A percentile compares a stretch with the other conserved stretches of the same genome.
Evolutionary conservation across 2,329 filamentous ascomycete species (phyloP).

Genomic region (Penicillium sp.): DNA sequence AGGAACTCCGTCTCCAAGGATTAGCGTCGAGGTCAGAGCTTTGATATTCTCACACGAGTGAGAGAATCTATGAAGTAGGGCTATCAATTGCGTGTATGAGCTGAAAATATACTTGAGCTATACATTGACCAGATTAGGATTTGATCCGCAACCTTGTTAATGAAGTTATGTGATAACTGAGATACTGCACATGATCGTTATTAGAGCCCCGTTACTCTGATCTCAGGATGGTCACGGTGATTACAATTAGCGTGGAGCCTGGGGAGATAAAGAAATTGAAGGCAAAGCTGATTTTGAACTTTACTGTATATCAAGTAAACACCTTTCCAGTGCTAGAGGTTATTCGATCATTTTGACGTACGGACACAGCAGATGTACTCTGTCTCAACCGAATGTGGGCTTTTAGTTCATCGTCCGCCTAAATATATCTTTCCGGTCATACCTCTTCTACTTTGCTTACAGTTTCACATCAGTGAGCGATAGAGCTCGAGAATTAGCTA

Average conservation of each 20-base stretch:
- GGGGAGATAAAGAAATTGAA: no score
- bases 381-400: neutral
- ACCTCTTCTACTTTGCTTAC: neutral
- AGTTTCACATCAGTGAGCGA: neutral
- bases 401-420: neutral
- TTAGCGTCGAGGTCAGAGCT: slow-evolving; percentile 12
- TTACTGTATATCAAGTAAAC: neutral
- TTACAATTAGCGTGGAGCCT: no score
- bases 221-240: no score
- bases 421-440: neutral
- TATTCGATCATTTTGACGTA: neutral
- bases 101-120: no score
- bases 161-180: no score
- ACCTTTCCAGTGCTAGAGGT: neutral
- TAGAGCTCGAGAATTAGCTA: neutral
- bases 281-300: no score
- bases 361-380: neutral
- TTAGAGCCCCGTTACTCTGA: no score
- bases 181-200: no score
- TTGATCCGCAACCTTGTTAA: no score
- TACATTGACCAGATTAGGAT: no score
- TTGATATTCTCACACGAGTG: neutral
- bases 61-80: no score
- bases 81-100: no score
- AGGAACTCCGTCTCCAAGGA: neutral